Percentiles rank a stretch among this genome's conserved stretches.
These are phyloP conservation scores for Syzygium jambos DNA, from an alignment of 345 rosid genomes.

Conservation along the genomic window DNA sequence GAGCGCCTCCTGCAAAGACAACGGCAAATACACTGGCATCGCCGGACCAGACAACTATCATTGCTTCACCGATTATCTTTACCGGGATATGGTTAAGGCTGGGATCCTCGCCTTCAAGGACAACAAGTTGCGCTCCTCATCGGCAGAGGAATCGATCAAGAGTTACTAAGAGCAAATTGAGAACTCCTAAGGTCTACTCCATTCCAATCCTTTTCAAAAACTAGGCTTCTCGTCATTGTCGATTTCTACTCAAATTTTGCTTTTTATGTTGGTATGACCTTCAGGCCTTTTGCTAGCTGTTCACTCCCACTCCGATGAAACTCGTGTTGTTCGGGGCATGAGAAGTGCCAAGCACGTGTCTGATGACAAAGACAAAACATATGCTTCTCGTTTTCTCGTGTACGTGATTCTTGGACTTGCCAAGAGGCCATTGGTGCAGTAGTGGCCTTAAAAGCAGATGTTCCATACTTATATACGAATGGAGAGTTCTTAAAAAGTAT, in stretches of 20 bases:
- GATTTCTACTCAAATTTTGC: background rate
- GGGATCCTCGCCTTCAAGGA: background rate
- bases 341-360: background rate
- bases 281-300: background rate
- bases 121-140: background rate
- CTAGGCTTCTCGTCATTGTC: background rate
- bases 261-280: background rate
- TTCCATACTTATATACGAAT: background rate
- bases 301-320: background rate
- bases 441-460: background rate
- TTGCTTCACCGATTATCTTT: background rate
- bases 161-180: background rate
- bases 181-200: background rate
- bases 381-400: background rate
- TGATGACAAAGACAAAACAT: background rate
- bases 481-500: background rate
- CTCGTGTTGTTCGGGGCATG: background rate
- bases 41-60: rapidly evolving
- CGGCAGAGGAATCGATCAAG: background rate
- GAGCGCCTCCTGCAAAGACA: background rate
- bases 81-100: background rate
- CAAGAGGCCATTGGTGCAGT: background rate
- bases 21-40: background rate
- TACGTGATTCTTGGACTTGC: background rate
- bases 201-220: background rate